Base-by-base conservation (phyloP, 345 rosid genomes). In the Sisymbrium altissimum region DNA sequence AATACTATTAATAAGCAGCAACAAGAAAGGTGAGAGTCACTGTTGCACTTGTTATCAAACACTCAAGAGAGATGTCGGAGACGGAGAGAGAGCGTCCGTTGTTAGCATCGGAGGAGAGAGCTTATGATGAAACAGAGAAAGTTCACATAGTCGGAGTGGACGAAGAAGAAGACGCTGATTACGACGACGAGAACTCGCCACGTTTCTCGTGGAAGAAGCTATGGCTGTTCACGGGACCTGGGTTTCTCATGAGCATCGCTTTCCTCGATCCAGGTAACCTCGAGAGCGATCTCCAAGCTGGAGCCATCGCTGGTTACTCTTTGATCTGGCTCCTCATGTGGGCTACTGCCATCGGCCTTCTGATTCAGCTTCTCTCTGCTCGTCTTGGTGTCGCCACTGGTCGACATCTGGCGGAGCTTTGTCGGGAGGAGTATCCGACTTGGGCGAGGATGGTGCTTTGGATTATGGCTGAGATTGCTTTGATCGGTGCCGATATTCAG, bases 231-330 rank as follows among this genome's bases (percentile, higher is more conserved):
- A 92, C 97, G 0, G 98, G 97, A 1, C 98, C 98, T 3, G 98
- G 98, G 3, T 94, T 94, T 71, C 53, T 92, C 23, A 91, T 92
- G 98, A 89, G 97, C 69, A 94, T 94, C n/a, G 98, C 97, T 10
- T 94, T 94, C 64, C 84, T 94, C 5, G 98, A 94, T 80, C 98
- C 97, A 2, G 97, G 98, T 12, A 94, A 94, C 74, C 81, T 94
- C 49, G 98, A 94, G 74, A 93, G 97, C 17, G 97, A 92, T 85
- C 97, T 94, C 21, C 97, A 94, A 81, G 89, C 97, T 9, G 98
- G 97, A 2, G 98, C 98, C 18, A 89, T 94, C 61, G 98, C 97
- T 13, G 98, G 98, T 0, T 92, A 92, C 86, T 88, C 97, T 29
- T 68, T 94, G 65, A 85, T 94, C 3, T 94, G 97, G 98, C 86